Conservation (phyloP, 1,284 basidiomycete genomes). For the Coniophora puteana region DNA sequence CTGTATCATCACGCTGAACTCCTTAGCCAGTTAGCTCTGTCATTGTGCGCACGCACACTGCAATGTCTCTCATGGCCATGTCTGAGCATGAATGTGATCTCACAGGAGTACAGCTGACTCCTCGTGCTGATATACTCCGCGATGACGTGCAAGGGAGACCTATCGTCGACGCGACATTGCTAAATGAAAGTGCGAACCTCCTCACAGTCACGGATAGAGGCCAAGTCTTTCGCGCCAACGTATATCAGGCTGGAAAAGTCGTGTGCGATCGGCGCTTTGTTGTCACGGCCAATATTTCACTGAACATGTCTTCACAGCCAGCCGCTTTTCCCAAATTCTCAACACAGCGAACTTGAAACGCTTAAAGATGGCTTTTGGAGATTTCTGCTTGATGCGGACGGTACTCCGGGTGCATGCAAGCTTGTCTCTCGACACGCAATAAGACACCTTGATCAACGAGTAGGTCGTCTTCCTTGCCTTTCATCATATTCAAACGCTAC, state of each 20-base stretch:
- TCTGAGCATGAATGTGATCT: no score
- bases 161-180: constrained; percentile 43
- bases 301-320: constrained; percentile 17
- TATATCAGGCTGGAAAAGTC: constrained; percentile 23
- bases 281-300: constrained; percentile 25
- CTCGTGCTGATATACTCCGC: constrained; percentile 31
- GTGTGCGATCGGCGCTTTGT: constrained; percentile 24
- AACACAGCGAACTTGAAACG: constrained; percentile 5
- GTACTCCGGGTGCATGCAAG: no score
- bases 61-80: constrained; percentile 25
- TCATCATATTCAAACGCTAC: not conserved
- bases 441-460: constrained; percentile 45
- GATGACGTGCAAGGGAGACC: constrained; percentile 36
- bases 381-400: no score
- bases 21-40: constrained; percentile 23
- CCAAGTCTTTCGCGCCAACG: constrained; percentile 34
- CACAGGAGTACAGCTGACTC: no score
- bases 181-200: constrained; percentile 25
- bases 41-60: constrained; percentile 25
- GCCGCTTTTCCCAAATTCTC: constrained; percentile 15
- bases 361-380: constrained; percentile 24
- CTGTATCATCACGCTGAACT: constrained; percentile 17
- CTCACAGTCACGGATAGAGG: constrained; percentile 45
- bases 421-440: constrained; percentile 31
- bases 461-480: constrained; percentile 21